Evolutionary conservation across 2,329 filamentous ascomycete species (phyloP).

Genomic region (Nemania sp.): DNA sequence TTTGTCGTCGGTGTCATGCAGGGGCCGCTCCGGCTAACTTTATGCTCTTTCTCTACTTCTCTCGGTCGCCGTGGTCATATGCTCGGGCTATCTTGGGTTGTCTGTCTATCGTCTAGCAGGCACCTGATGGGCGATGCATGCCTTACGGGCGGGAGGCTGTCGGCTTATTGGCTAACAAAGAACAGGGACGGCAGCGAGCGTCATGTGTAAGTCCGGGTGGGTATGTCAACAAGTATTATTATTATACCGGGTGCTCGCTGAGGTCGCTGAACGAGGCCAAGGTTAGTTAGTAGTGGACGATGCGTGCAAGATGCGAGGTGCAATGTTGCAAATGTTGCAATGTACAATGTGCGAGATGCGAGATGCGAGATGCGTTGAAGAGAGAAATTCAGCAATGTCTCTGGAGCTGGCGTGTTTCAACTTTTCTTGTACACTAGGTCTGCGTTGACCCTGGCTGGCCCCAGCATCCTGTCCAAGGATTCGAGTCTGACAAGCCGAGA

Average conservation of each 20-base stretch:
- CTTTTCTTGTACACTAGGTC: constrained; percentile 21
- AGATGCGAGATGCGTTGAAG: not conserved
- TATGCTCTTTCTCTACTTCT: too few species aligned
- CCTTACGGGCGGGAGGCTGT: not conserved
- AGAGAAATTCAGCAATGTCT: constrained; percentile 17
- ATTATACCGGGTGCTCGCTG: too few species aligned
- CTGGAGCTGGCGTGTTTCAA: constrained; percentile 25
- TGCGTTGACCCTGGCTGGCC: constrained; percentile 1
- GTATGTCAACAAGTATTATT: too few species aligned
- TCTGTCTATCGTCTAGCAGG: not conserved
- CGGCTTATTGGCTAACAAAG: constrained; percentile 2
- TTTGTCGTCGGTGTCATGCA: too few species aligned
- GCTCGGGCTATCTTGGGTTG: not conserved
- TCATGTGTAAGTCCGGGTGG: not conserved
- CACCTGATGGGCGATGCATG: not conserved
- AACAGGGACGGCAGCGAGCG: not conserved
- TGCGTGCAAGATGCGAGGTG: too few species aligned
- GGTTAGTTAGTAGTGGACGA: too few species aligned
- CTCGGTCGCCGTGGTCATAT: not conserved
- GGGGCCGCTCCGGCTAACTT: too few species aligned
- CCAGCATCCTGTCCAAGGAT: constrained; percentile 13
- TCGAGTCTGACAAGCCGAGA: constrained; percentile 14
- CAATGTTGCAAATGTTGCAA: too few species aligned
- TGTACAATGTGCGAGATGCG: too few species aligned
- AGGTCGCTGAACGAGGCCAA: too few species aligned